Conservation (phyloP, 371 early-diverging fungal species). For the Sporodiniella umbellata region DNA sequence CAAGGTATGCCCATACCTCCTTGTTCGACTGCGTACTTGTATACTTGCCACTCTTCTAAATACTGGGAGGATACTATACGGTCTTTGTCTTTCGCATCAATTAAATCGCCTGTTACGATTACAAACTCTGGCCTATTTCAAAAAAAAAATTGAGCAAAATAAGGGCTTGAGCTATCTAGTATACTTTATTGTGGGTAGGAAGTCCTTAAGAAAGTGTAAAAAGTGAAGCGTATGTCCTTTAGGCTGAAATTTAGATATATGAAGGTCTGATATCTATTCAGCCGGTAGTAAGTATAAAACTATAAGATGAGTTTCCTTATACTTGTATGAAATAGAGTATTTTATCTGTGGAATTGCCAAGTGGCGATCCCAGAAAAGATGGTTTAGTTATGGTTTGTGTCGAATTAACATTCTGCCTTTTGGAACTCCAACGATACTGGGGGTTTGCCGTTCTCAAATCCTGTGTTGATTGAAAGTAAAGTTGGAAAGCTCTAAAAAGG, state of each 20-base stretch:
- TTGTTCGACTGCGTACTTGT: constrained; percentile 59
- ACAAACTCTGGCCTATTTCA: constrained; percentile 60
- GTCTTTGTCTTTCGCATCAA: constrained; percentile 78
- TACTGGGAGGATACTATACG: constrained; percentile 70
- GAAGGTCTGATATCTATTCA: constrained; percentile 77
- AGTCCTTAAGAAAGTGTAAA: constrained; percentile 68
- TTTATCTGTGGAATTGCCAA: constrained; percentile 45
- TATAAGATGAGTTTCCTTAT: no score
- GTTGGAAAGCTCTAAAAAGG: constrained; percentile 3
- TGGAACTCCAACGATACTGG: constrained; percentile 13
- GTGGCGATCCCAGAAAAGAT: constrained; percentile 2
- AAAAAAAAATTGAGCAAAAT: background rate
- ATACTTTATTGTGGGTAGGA: constrained; percentile 57
- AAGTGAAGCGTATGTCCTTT: constrained; percentile 74
- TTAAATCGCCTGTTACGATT: constrained; percentile 77
- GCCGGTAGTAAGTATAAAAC: no score
- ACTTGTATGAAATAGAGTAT: constrained; percentile 68
- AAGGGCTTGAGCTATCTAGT: no score
- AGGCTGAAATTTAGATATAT: constrained; percentile 69
- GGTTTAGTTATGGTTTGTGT: background rate
- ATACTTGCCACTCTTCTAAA: constrained; percentile 80
- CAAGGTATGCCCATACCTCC: constrained; percentile 47
- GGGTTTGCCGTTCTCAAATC: constrained; percentile 11
- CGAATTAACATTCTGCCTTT: background rate
- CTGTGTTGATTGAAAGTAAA: constrained; percentile 14